Conservation (phyloP, 2,329 filamentous ascomycete species). For the Fusarium tricinctum region DNA sequence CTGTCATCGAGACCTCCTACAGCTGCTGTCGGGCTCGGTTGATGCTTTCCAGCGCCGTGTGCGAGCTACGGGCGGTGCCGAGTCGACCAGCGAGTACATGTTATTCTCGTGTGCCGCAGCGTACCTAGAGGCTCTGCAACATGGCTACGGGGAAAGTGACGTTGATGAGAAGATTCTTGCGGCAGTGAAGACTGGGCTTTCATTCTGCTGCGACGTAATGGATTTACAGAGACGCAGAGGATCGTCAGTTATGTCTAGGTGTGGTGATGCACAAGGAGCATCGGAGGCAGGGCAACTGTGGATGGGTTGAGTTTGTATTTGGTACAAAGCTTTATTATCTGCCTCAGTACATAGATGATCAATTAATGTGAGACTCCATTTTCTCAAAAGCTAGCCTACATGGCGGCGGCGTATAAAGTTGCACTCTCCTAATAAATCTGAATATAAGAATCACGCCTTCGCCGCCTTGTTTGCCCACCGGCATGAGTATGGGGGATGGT, state of each 20-base stretch:
- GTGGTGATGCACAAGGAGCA: too few relatives aligned
- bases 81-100: not conserved
- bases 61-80: not conserved
- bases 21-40: not conserved
- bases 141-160: fast-evolving
- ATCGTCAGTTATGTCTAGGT: not conserved
- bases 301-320: too few relatives aligned
- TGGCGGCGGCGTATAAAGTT: too few relatives aligned
- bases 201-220: not conserved
- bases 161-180: fast-evolving
- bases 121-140: not conserved
- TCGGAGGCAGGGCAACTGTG: too few relatives aligned
- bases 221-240: not conserved
- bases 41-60: not conserved
- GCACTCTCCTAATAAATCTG: too few relatives aligned
- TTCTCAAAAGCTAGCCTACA: too few relatives aligned
- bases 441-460: too few relatives aligned
- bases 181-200: not conserved
- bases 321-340: too few relatives aligned
- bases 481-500: too few relatives aligned
- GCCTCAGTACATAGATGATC: too few relatives aligned
- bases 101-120: not conserved
- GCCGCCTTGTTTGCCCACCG: too few relatives aligned
- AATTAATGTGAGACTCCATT: too few relatives aligned
- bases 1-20: not conserved